These are phyloP conservation scores for Lepiota subincarnata DNA, from an alignment of 768 basidiomycete species.

Conservation along the genomic window DNA sequence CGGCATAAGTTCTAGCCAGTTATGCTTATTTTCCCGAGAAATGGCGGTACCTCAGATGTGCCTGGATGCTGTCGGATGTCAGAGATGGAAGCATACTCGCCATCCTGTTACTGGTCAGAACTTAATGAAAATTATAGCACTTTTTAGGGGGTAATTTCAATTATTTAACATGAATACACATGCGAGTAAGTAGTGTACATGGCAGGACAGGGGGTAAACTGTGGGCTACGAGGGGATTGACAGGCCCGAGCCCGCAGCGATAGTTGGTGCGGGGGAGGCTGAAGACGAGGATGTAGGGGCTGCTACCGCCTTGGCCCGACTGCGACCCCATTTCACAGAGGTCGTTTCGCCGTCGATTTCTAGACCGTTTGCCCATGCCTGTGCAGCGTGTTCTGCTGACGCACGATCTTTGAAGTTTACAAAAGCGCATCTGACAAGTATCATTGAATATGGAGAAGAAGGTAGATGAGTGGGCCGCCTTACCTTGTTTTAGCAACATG, in stretches of 20 bases:
- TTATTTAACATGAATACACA: too few species aligned
- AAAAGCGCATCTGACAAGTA: constrained; percentile 75
- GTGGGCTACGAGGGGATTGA: constrained; percentile 16
- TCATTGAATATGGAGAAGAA: not conserved
- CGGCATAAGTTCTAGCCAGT: too few species aligned
- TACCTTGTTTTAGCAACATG: constrained; percentile 79
- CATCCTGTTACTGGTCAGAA: too few species aligned
- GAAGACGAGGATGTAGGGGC: constrained; percentile 12
- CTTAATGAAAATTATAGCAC: too few species aligned
- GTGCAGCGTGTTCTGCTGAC: constrained; percentile 84
- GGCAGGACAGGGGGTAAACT: not conserved
- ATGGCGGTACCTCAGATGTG: too few species aligned
- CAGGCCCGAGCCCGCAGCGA: constrained; percentile 10
- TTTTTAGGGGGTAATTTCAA: too few species aligned
- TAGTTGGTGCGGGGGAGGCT: constrained; percentile 16
- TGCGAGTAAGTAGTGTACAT: not conserved
- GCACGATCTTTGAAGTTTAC: constrained; percentile 84
- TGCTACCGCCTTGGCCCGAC: constrained; percentile 42
- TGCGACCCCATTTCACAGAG: constrained; percentile 86
- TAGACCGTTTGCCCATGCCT: constrained; percentile 86
- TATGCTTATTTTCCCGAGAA: too few species aligned
- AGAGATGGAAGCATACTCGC: too few species aligned
- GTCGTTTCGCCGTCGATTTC: constrained; percentile 77
- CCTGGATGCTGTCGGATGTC: too few species aligned
- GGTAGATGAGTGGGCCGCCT: constrained; percentile 15